Conservation (phyloP, 495 filamentous ascomycete genomes). For the Talaromyces proteolyticus region DNA sequence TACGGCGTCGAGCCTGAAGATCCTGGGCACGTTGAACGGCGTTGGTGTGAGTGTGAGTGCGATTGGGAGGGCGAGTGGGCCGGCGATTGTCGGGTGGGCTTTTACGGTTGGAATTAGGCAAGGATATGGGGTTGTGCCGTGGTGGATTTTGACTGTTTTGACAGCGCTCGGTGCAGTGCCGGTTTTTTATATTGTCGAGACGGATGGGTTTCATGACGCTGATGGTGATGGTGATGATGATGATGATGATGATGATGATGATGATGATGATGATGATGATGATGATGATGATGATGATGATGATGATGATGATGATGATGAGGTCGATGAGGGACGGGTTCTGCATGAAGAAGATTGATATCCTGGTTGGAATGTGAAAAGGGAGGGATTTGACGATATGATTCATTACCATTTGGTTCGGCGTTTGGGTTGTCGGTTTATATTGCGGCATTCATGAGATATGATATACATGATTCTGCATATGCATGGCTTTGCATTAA, state of each 20-base stretch:
- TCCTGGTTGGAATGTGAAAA: no score
- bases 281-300: conserved; percentile 72
- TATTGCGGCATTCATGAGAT: no score
- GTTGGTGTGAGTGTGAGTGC: conserved; percentile 75
- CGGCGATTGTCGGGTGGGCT: conserved; percentile 56
- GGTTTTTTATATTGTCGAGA: conserved; percentile 66
- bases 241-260: conserved; percentile 36
- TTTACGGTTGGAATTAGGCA: conserved; percentile 67
- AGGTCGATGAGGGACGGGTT: background rate
- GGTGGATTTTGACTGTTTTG: conserved; percentile 65
- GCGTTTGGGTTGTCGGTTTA: no score
- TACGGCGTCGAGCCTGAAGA: conserved; percentile 62
- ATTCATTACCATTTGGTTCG: no score
- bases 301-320: conserved; percentile 54
- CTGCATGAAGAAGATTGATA: no score
- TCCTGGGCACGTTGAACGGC: conserved; percentile 87
- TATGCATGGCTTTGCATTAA: background rate
- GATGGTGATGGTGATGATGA: conserved; percentile 26
- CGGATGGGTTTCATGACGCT: conserved; percentile 60
- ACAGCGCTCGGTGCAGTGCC: conserved; percentile 58
- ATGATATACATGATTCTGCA: background rate
- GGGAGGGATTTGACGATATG: no score
- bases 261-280: conserved; percentile 61
- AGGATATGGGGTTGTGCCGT: conserved; percentile 70
- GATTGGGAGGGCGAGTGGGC: conserved; percentile 71